Evolutionary conservation across 2,329 filamentous ascomycete species (phyloP).

Genomic region (Colletotrichum gloeosporioides): DNA sequence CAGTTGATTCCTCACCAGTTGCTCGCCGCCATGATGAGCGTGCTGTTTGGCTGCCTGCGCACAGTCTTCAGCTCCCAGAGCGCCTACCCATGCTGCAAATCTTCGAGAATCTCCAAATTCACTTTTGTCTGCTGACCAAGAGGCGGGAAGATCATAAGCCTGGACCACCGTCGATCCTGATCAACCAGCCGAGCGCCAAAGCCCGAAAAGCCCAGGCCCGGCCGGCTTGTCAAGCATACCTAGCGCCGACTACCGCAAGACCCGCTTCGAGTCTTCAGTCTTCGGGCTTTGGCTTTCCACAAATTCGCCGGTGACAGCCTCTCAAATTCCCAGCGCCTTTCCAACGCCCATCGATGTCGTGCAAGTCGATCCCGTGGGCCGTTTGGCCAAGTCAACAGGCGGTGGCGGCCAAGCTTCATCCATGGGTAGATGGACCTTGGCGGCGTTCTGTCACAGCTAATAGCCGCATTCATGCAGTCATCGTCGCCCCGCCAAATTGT

Average conservation of each 20-base stretch:
- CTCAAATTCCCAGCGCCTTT: not conserved
- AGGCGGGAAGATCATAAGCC: slow-evolving; percentile 4
- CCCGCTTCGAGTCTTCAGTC: not conserved
- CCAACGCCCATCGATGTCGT: not conserved
- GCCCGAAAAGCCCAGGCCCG: not conserved
- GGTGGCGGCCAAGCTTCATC: not conserved
- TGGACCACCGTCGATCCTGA: slow-evolving; percentile 3
- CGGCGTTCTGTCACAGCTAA: not conserved
- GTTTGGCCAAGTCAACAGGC: not conserved
- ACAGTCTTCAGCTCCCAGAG: not conserved
- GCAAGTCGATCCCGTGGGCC: not conserved
- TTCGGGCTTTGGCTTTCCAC: not conserved
- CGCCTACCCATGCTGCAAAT: not conserved
- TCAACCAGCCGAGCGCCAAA: not conserved
- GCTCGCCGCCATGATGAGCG: not conserved
- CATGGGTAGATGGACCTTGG: not conserved
- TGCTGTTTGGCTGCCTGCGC: not conserved
- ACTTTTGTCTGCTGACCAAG: not conserved
- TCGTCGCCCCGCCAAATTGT: not conserved
- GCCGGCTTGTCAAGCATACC: not conserved
- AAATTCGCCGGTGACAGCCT: not conserved
- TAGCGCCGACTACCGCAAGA: not conserved
- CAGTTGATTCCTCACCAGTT: not conserved
- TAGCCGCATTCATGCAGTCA: not conserved
- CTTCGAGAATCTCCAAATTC: not conserved